Evolutionary conservation across 768 basidiomycete genomes (phyloP).

Genomic region (Phlegmacium glaucopus): DNA sequence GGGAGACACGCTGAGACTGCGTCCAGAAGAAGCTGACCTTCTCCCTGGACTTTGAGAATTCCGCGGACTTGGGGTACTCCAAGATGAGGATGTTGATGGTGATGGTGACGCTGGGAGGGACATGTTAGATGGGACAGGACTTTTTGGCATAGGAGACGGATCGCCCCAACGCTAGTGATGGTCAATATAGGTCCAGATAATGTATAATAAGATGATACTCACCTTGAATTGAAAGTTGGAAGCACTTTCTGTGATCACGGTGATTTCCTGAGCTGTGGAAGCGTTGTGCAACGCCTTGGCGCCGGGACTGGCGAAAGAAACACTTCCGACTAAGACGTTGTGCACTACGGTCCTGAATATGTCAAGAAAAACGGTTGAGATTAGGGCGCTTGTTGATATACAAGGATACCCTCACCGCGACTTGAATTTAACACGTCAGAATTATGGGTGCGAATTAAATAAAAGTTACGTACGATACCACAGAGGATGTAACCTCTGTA

Average conservation of each 20-base stretch:
- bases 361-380: conserved; percentile 2
- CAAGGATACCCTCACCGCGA: conserved; percentile 12
- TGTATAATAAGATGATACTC: conserved; percentile 12
- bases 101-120: conserved; percentile 29
- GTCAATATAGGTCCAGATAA: not conserved
- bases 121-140: conserved; percentile 34
- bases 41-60: conserved; percentile 11
- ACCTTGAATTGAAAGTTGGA: conserved; percentile 54
- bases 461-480: conserved; percentile 53
- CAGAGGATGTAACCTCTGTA: conserved; percentile 75
- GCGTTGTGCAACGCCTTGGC: conserved; percentile 77
- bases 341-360: conserved; percentile 60
- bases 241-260: conserved; percentile 61
- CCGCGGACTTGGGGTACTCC: conserved; percentile 18
- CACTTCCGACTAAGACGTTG: conserved; percentile 72
- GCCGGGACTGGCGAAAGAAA: conserved; percentile 73
- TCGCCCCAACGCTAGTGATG: conserved; percentile 61
- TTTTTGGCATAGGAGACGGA: conserved; percentile 59
- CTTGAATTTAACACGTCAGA: conserved; percentile 7
- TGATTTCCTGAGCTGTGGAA: conserved; percentile 80
- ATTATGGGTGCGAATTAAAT: no score
- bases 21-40: conserved; percentile 5
- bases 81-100: conserved; percentile 21
- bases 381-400: conserved; percentile 4
- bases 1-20: conserved; percentile 8